Evolutionary conservation across 495 filamentous ascomycete species (phyloP), one percentile per base, ranked within the genome.

Genomic region (Elasticomyces elasticus): DNA sequence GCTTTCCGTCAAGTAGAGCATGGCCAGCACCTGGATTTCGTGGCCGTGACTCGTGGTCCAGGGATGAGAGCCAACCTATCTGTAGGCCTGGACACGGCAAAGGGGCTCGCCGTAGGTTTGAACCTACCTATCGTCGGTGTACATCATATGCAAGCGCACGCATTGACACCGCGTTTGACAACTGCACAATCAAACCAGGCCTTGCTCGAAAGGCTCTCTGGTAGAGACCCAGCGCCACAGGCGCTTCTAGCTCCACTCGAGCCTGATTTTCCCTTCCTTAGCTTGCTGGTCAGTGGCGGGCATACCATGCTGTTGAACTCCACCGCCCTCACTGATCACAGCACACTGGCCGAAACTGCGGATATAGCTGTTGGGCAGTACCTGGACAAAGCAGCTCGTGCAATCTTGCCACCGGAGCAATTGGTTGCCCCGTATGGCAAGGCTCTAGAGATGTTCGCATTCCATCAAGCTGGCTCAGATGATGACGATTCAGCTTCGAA

Each of bases 121-220:
- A 75, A 83, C 46, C 72, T 88, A 1, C 89, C 90, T 2, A 69
- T 97, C 25, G 65, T 96, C 1, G 92, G 79, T 0, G 87, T 96
- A 0, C 82, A 98, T 62, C 92, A 98, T 67, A 97, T 98, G 92
- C 90, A 96, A 65, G 92, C 91, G 13, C 92, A 98, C 67, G 80
- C 90, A 2, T 66, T 98, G 44, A 97, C 92, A 5, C 86, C 90
- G 6, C 77, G 85, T 2, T 79, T 98, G n/a, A 80, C 87, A 1
- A 67, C 73, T 10, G 85, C 85, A 30, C 59, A 67, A 24, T 45
- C 43, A 9, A 43, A 37, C 24, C 19, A 26, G 1, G 2, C 1
- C n/a, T 28, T 46, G 41, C 22, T 42, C n/a, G 25, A 31, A n/a
- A 49, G 5, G 42, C 42, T n/a, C n/a, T n/a, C n/a, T n/a, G n/a